Percentiles rank a stretch among this genome's conserved stretches.
These are phyloP conservation scores for Colletotrichum plurivorum DNA, from an alignment of 2,329 filamentous ascomycete genomes.

Conservation along the genomic window DNA sequence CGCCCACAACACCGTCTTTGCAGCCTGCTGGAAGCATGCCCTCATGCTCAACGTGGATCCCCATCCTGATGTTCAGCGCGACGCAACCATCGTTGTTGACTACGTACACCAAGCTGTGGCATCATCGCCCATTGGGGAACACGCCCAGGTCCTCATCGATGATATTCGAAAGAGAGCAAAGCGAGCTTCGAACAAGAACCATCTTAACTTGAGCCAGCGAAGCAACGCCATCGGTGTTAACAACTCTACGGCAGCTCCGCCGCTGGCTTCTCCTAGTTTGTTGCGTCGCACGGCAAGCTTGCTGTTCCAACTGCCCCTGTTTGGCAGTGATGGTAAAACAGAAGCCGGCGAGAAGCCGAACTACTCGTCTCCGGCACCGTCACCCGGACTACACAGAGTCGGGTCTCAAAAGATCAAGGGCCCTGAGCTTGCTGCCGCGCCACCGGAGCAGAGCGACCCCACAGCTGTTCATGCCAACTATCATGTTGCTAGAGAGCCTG, in stretches of 20 bases:
- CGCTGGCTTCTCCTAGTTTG: conserved; percentile 69
- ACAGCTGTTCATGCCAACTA: conserved; percentile 78
- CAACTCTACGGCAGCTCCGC: conserved; percentile 52
- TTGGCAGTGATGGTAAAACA: conserved; percentile 62
- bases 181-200: conserved; percentile 61
- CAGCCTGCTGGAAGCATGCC: conserved; percentile 94
- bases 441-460: conserved; percentile 83
- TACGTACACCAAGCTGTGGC: conserved; percentile 85
- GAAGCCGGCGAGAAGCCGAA: conserved; percentile 32
- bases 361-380: conserved; percentile 43
- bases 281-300: conserved; percentile 76
- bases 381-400: conserved; percentile 53
- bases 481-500: conserved; percentile 81
- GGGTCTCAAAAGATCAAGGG: conserved; percentile 58
- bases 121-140: conserved; percentile 79
- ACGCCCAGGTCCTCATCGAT: conserved; percentile 80
- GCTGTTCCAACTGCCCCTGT: conserved; percentile 70
- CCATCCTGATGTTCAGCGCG: conserved; percentile 90
- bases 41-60: conserved; percentile 93
- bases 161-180: conserved; percentile 74
- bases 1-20: conserved; percentile 91
- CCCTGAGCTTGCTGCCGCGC: conserved; percentile 61
- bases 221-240: conserved; percentile 57
- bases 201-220: conserved; percentile 59
- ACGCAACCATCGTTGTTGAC: conserved; percentile 89